Base-by-base conservation (phyloP, 129 eudicot species). In the Saposhnikovia divaricata region DNA sequence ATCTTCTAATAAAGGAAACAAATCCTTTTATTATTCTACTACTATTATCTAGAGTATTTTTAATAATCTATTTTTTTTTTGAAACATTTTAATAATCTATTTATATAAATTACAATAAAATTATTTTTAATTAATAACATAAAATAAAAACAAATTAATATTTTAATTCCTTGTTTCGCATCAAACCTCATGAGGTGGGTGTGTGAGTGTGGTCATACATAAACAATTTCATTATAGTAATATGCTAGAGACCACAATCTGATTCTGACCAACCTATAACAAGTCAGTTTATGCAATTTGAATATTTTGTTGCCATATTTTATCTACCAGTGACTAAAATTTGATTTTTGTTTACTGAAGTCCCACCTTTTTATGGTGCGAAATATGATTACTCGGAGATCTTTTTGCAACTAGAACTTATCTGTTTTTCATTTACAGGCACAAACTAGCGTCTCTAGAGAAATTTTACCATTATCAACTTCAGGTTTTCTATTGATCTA, bases 401-500 rank as follows among this genome's bases (percentile, higher is more conserved):
- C n/a, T 68, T 43, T 15, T 46, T 78, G n/a, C 45, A 68, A 80
- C 77, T 44, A 80, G 18, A 76, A 76, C 71, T 66, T 80, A 81
- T 1, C 82, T 75, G 71, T 61, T 48, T 51, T 71, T 74, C 79
- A 16, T 75, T 46, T 51, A 75, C 83, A 85, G 84, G 86, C 77
- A 79, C 44, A 34, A 40, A 79, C 72, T 82, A 81, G 46, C 43
- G 38, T 85, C 23, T 55, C 38, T 31, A 74, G 80, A 81, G 91
- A 87, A 80, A 50, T 37, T 78, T 55, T 55, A 31, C 46, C 40
- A 47, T 65, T 72, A 48, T 81, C 89, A 31, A 78, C 65, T 44
- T 15, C 86, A 90, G 91, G 90, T 90, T 48, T 61, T 61, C 79
- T 40, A 25, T 78, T 61, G 28, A 57, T 44, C 39, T 46, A 46